Evolutionary conservation across 2,329 filamentous ascomycete genomes (phyloP).

Genomic region (Fusarium hostae): DNA sequence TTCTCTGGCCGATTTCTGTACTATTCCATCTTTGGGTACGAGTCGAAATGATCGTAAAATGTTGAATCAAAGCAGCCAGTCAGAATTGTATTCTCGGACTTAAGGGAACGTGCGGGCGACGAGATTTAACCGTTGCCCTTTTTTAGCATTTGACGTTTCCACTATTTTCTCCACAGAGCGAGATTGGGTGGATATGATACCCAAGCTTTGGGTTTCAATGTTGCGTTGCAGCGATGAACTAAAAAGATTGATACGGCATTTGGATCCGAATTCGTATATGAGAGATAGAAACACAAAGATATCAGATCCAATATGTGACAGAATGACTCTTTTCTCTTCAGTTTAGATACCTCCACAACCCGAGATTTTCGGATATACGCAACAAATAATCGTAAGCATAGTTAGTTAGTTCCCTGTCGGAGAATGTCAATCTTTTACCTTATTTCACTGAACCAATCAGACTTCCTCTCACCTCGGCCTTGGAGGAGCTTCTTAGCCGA

Average conservation of each 20-base stretch:
- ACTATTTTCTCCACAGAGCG: constrained; percentile 9
- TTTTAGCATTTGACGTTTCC: constrained; percentile 4
- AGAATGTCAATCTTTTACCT: constrained; percentile 12
- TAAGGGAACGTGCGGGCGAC: neutral
- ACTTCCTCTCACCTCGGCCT: neutral
- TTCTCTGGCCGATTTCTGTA: neutral
- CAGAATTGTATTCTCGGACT: constrained; percentile 5
- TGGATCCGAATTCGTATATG: neutral
- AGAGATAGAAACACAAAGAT: neutral
- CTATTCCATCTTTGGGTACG: neutral
- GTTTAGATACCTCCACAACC: neutral
- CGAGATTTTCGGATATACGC: constrained; percentile 10
- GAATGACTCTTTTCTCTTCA: neutral
- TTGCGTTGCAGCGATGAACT: constrained; percentile 2
- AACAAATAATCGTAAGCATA: neutral
- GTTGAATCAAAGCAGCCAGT: neutral
- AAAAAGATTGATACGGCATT: neutral
- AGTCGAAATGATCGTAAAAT: constrained; percentile 16
- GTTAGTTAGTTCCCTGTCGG: neutral
- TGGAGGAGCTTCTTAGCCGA: constrained; percentile 1
- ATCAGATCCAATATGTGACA: neutral
- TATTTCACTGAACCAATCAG: constrained; percentile 18
- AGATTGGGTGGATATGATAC: constrained; percentile 31
- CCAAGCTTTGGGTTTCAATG: constrained; percentile 11
- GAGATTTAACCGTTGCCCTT: constrained; percentile 7